Percentiles rank a stretch among this genome's conserved stretches.
Evolutionary conservation across 148 eudicot genomes (phyloP).

Genomic region (Limonium bicolor): DNA sequence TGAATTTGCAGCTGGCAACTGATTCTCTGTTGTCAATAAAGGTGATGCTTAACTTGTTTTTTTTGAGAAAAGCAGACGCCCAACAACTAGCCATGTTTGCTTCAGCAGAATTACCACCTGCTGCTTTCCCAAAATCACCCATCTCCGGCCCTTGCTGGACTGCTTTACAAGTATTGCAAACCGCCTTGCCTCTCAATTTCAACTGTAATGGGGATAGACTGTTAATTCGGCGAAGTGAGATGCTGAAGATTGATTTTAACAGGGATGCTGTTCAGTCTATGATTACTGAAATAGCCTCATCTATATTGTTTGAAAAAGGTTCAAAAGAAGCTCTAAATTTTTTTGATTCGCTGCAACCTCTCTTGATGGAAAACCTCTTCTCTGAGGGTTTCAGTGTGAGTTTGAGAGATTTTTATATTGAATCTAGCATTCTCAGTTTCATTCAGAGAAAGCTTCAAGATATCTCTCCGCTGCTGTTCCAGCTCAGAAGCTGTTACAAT

Average conservation of each 20-base stretch:
- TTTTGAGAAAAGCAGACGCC: conserved; percentile 38
- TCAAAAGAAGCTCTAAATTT: conserved; percentile 53
- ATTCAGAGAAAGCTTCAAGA: conserved; percentile 36
- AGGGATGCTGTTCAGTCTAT: conserved; percentile 43
- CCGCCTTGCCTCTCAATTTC: conserved; percentile 45
- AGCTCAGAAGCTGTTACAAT: conserved; percentile 37
- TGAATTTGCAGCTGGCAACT: conserved; percentile 65
- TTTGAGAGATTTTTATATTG: conserved; percentile 45
- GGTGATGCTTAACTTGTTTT: conserved; percentile 30
- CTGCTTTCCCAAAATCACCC: conserved; percentile 38
- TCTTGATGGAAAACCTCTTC: conserved; percentile 67
- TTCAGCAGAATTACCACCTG: conserved; percentile 26
- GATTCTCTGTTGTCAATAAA: conserved; percentile 74
- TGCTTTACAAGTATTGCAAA: conserved; percentile 55
- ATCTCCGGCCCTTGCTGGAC: conserved; percentile 55
- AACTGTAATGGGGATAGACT: conserved; percentile 48
- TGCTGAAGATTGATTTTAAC: conserved; percentile 37
- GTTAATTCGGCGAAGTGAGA: conserved; percentile 32
- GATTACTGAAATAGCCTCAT: conserved; percentile 47
- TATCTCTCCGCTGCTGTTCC: conserved; percentile 29
- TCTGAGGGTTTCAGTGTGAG: conserved; percentile 73
- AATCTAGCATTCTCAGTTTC: conserved; percentile 18
- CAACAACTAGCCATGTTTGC: conserved; percentile 75
- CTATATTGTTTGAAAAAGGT: conserved; percentile 55
- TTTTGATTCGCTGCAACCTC: conserved; percentile 61